phyloP scores from a whole-genome alignment of 306 rosid genomes.

The Pachyrhizus erosus region DNA sequence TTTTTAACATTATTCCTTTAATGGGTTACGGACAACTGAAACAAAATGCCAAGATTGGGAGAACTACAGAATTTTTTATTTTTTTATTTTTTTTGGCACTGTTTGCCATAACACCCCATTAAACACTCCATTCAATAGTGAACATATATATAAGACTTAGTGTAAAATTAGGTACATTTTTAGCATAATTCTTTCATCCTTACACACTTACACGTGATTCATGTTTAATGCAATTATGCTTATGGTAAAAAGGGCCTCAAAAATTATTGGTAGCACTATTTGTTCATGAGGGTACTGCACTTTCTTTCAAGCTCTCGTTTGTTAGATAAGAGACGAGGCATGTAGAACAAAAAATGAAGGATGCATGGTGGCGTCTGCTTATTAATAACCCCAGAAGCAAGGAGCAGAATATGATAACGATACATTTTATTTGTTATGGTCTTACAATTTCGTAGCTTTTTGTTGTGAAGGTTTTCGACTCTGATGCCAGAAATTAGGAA shows the following conservation, averaged over 20 bases:
- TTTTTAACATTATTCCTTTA: slow-evolving; percentile 17
- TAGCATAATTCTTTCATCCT: background rate
- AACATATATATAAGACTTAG: background rate
- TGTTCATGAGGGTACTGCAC: background rate
- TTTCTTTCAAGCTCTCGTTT: background rate
- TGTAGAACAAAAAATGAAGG: slow-evolving; percentile 7
- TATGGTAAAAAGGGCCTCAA: background rate
- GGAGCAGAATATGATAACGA: background rate
- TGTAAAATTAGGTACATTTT: background rate
- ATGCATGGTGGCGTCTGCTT: background rate
- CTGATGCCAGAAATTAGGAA: slow-evolving; percentile 16
- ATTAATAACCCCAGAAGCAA: slow-evolving; percentile 3
- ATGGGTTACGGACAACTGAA: slow-evolving; percentile 21
- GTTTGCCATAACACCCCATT: background rate
- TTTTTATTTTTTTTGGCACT: slow-evolving; percentile 12
- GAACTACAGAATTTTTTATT: background rate
- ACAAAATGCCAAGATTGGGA: background rate
- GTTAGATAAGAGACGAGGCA: background rate
- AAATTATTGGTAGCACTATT: background rate
- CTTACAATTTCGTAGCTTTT: background rate
- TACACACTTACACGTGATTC: background rate
- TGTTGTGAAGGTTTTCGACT: background rate
- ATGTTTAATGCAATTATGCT: background rate
- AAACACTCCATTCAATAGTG: background rate
- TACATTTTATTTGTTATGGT: background rate